These are phyloP conservation scores for Silene vulgaris DNA, from an alignment of 179 eudicot species.

Conservation along the genomic window DNA sequence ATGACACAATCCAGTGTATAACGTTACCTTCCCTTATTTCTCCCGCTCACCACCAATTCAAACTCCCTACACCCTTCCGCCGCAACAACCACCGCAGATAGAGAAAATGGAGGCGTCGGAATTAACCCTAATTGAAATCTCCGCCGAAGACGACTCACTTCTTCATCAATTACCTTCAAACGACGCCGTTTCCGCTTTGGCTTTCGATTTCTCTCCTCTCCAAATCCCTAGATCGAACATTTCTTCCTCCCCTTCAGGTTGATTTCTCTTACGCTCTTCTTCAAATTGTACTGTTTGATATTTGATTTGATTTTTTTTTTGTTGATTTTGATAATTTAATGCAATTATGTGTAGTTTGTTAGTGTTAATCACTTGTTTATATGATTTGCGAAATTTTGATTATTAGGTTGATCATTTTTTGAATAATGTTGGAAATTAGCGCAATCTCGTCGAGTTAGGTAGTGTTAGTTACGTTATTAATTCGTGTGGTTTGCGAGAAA, in stretches of 20 bases:
- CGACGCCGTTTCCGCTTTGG: neutral
- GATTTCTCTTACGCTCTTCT: slow-evolving; percentile 9
- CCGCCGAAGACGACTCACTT: slow-evolving; percentile 38
- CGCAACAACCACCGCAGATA: slow-evolving; percentile 13
- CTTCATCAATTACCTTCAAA: slow-evolving; percentile 24
- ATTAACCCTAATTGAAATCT: slow-evolving; percentile 28
- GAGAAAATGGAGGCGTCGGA: slow-evolving; percentile 31
- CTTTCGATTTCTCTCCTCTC: slow-evolving; percentile 38
- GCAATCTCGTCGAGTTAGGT: neutral
- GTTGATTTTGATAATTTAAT: neutral
- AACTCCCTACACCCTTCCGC: neutral
- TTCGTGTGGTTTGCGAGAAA: too few relatives aligned
- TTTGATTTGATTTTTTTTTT: neutral
- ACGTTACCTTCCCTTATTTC: neutral
- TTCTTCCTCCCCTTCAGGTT: slow-evolving; percentile 18
- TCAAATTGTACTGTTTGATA: neutral
- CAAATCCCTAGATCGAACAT: slow-evolving; percentile 18
- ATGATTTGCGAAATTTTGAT: neutral
- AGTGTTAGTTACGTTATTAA: neutral
- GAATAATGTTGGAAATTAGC: neutral
- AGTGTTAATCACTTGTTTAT: neutral
- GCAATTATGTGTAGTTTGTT: neutral
- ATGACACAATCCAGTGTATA: neutral
- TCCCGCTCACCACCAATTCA: slow-evolving; percentile 20
- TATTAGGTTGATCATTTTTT: neutral